A percentile compares a stretch with the other conserved stretches of the same genome.
Conservation (phyloP, 176 grass and related monocot species). For the Otatea glauca region DNA sequence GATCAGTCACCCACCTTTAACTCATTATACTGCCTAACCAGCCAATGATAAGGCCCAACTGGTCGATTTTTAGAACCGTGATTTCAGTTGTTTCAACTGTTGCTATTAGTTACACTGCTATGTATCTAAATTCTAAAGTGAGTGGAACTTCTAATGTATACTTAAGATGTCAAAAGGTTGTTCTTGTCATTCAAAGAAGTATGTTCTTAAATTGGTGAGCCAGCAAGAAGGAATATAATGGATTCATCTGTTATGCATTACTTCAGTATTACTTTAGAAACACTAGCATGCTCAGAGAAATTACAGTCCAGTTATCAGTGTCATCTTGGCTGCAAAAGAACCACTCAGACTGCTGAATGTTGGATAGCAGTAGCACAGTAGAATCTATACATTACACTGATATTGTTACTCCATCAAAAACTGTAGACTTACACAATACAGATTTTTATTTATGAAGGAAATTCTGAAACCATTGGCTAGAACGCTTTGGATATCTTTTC, state of each 20-base stretch:
- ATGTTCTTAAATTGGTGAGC: neutral
- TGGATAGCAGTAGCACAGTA: neutral
- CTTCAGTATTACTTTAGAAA: conserved; percentile 23
- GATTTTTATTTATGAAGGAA: conserved; percentile 57
- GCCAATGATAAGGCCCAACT: neutral
- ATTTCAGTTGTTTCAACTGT: conserved; percentile 3
- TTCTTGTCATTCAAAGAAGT: neutral
- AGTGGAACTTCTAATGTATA: conserved; percentile 27
- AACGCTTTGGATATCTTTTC: conserved; percentile 81
- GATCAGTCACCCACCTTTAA: neutral
- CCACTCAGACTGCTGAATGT: neutral
- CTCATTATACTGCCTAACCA: neutral
- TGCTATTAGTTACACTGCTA: neutral
- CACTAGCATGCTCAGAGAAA: neutral
- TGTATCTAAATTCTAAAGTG: neutral
- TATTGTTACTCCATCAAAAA: conserved; percentile 18
- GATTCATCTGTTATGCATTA: conserved; percentile 10
- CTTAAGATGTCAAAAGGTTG: neutral
- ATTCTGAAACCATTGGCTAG: conserved; percentile 65
- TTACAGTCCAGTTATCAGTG: neutral
- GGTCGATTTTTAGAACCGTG: neutral
- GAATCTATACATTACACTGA: conserved; percentile 4
- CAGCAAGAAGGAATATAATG: neutral
- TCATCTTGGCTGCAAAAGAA: neutral
- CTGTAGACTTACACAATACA: neutral